Conservation (phyloP, 2,329 filamentous ascomycete genomes). For the Lomentospora prolificans region DNA sequence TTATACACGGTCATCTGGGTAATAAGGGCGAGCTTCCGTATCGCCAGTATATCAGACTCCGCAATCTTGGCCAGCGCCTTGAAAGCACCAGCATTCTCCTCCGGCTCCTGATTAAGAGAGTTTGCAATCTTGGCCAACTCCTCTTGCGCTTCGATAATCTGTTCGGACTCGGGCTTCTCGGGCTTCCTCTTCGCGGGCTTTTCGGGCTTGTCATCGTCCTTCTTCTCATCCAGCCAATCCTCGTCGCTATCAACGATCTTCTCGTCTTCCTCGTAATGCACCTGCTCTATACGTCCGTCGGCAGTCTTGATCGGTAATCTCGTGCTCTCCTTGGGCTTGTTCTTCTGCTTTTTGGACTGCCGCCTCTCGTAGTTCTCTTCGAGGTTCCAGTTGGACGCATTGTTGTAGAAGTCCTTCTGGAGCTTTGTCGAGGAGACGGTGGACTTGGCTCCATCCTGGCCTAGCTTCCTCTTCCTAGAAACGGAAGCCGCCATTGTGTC, state of each 20-base stretch:
- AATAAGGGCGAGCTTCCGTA: constrained; percentile 77
- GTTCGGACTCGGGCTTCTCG: constrained; percentile 59
- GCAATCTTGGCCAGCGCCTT: constrained; percentile 68
- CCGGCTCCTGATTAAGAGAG: constrained; percentile 80
- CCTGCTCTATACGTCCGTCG: constrained; percentile 60
- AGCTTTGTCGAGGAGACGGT: constrained; percentile 14
- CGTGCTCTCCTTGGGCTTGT: constrained; percentile 59
- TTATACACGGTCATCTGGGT: constrained; percentile 89
- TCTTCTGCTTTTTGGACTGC: constrained; percentile 66
- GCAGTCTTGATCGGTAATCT: constrained; percentile 79
- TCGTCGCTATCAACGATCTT: constrained; percentile 45
- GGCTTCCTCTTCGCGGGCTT: constrained; percentile 5
- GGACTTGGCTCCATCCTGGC: neutral
- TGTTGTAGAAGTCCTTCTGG: constrained; percentile 60
- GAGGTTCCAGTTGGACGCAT: constrained; percentile 75
- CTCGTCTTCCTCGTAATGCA: constrained; percentile 46
- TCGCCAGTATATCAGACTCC: constrained; percentile 56
- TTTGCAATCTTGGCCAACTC: constrained; percentile 77
- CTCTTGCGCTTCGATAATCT: constrained; percentile 82
- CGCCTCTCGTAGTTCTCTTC: constrained; percentile 84
- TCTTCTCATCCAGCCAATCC: constrained; percentile 45
- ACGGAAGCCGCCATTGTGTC: constrained; percentile 5
- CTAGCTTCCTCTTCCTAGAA: constrained; percentile 6
- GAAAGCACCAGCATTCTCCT: constrained; percentile 76
- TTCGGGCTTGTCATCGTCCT: constrained; percentile 23